Evolutionary conservation across 1,139 yeast species (phyloP), one percentile per base, ranked within the genome.

Genomic region (Diutina rugosa): DNA sequence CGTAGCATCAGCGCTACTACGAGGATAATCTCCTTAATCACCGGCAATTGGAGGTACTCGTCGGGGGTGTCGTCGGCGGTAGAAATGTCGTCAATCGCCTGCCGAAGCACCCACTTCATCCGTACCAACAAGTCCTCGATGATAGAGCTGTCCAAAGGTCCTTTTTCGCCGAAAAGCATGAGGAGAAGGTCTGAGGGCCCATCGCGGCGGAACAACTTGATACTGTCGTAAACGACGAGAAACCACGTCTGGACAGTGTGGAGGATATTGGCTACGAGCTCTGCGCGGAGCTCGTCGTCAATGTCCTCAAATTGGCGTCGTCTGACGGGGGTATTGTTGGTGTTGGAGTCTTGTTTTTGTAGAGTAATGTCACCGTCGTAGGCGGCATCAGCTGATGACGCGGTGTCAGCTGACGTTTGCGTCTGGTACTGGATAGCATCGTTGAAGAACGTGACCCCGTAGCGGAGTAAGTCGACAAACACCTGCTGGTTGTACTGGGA

Each of bases 11-110:
- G 70, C 49, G 64, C 64, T 14, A 72, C 55, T 55, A 72, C 61
- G 29, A 61, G 61, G 8, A 74, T 63, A 4, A 65, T 58, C 51
- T 72, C 74, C 56, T 70, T 71, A 12, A 71, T 61, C n/a, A 68
- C 53, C 6, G 53, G 53, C 28, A 49, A 64, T 21, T 62, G 62
- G 1, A 63, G 61, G 12, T 59, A 57, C 3, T 56, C 56, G 21
- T 67, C 59, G 3, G 55, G 41, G 46, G 63, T 66, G 1, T 10
- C 21, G 29, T 28, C 51, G 4, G 67, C 64, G 9, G 56, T 57
- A 0, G 59, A 55, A 1, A 66, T 57, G 9, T 58, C 58, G 4
- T 61, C 59, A 44, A 72, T 62, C 47, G 63, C 66, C 64, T 65
- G 63, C 44, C 67, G 64, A 14, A 65, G 54, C 6, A 55, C 59